Base-by-base conservation (phyloP, 2,329 filamentous ascomycete species). In the Aspergillus uvarum region DNA sequence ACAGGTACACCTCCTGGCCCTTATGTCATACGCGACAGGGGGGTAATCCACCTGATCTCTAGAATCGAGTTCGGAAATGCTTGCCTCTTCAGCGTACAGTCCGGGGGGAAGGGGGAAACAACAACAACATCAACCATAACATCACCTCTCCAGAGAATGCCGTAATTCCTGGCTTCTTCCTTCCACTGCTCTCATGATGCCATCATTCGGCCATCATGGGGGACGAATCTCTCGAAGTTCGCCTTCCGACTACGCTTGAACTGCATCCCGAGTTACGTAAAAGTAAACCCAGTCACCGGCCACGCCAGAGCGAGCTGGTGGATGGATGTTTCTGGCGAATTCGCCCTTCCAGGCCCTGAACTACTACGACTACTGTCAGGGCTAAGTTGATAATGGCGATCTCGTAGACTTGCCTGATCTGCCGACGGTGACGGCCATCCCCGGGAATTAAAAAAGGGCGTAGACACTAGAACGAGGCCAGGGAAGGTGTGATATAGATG, bases 241-340 rank as follows among this genome's bases (percentile, higher is more conserved):
- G 35, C 32, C 51, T 38, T 51, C 56, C 53, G 47, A 26, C 24
- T 31, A 53, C 50, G 19, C 47, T 52, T 47, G 24, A 44, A 67
- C 63, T 62, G 62, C 63, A 63, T 68, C 63, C 67, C 68, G 66
- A 73, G 74, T 77, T 77, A 77, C 75, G 75, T 77, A 77, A 77
- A 76, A 44, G 72, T 52, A 74, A 74, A 74, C 51, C 44, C 24
- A 48, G 53, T 63, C 58, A 58, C 60, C 60, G 61, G 61, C 54
- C 52, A 57, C 54, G 16, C 12, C 51, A 24, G 26, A 24, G 31
- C 26, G 49, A 53, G 52, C 8, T 44, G 53, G 48, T 55, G 48
- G 47, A 58, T 55, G 56, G 61, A 62, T 60, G 31, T 53, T 65
- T 65, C 63, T 62, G 52, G 61, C 50, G 54, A 59, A 38, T 16